Conservation (phyloP, 345 rosid genomes). For the Rhodamnia argentea region DNA sequence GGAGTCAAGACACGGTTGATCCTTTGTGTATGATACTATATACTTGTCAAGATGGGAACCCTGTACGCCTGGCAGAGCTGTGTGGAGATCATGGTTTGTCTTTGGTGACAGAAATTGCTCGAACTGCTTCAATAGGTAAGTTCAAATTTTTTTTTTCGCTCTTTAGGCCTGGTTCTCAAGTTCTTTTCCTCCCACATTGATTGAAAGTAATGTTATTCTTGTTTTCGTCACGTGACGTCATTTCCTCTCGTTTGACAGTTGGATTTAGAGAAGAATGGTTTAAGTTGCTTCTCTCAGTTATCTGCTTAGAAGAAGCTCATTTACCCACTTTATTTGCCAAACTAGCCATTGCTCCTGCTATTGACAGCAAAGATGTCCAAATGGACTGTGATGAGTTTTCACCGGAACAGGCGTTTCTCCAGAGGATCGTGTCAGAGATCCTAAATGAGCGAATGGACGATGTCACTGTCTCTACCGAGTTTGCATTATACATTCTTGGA, state of each 20-base stretch:
- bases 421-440: slow-evolving; percentile 47
- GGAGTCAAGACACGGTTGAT: slow-evolving; percentile 45
- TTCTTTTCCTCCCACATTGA: not conserved
- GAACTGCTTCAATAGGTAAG: slow-evolving; percentile 46
- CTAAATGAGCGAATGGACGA: slow-evolving; percentile 37
- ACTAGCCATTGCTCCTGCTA: slow-evolving; percentile 6
- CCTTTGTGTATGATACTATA: slow-evolving; percentile 68
- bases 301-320: slow-evolving; percentile 45
- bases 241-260: slow-evolving; percentile 23
- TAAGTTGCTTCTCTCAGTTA: slow-evolving; percentile 52
- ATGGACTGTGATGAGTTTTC: slow-evolving; percentile 17
- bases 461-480: slow-evolving; percentile 20
- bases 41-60: slow-evolving; percentile 47
- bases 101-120: slow-evolving; percentile 31
- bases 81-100: slow-evolving; percentile 34
- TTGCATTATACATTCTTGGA: slow-evolving; percentile 18
- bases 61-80: slow-evolving; percentile 24
- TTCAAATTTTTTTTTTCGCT: not conserved
- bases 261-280: slow-evolving; percentile 76
- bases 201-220: not conserved
- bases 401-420: slow-evolving; percentile 50
- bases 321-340: slow-evolving; percentile 37
- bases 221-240: not conserved
- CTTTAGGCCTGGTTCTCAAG: not conserved
- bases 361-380: slow-evolving; percentile 3